Conservation (phyloP, 306 rosid genomes). For the Biancaea sappan region DNA sequence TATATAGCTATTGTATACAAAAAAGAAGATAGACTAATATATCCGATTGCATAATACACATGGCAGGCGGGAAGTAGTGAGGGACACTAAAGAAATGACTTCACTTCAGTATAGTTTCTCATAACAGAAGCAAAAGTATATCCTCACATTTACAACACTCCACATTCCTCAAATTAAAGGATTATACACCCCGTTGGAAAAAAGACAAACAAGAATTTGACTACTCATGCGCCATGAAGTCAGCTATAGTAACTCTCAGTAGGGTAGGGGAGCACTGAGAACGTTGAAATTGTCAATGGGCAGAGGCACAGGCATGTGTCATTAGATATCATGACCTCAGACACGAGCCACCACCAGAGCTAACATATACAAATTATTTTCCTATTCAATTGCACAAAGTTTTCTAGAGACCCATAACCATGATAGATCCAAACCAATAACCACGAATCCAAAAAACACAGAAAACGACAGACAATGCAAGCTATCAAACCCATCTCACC, state of each 20-base stretch:
- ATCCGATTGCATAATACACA: conserved; percentile 6
- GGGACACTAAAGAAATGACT: not conserved
- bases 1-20: not conserved
- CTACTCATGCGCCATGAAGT: not conserved
- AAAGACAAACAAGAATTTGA: not conserved
- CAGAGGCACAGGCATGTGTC: not conserved
- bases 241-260: not conserved
- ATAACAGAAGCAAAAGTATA: not conserved
- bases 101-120: not conserved
- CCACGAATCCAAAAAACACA: not conserved
- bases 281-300: not conserved
- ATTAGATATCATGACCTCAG: not conserved
- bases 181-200: not conserved
- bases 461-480: not conserved
- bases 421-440: not conserved
- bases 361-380: not conserved
- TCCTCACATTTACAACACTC: not conserved
- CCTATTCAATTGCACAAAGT: not conserved
- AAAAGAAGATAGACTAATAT: not conserved
- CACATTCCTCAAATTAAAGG: not conserved
- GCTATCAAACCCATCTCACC: not conserved
- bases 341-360: not conserved
- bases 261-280: not conserved
- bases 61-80: not conserved
- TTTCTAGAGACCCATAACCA: not conserved